Conservation (phyloP, 352 stramenopile genomes). For the Bremia lactucae region DNA sequence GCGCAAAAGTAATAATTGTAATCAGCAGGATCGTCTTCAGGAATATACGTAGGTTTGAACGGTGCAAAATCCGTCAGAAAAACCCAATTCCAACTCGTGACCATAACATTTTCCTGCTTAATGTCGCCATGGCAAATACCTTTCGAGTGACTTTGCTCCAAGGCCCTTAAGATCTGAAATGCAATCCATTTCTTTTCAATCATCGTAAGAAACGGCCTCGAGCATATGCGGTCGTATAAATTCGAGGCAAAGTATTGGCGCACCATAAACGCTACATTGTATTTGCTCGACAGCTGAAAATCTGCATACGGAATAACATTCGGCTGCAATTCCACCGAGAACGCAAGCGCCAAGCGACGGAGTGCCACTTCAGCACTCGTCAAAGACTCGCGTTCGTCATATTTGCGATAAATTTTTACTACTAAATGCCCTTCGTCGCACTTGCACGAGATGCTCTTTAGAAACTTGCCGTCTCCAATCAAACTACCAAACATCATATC, state of each 20-base stretch:
- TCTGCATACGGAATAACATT: conserved; percentile 80
- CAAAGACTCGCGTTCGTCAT: conserved; percentile 62
- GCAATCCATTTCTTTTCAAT: conserved; percentile 97
- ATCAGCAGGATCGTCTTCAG: conserved; percentile 91
- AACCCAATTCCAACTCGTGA: conserved; percentile 97
- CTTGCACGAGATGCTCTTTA: conserved; percentile 85
- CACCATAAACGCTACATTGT: conserved; percentile 88
- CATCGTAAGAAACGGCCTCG: conserved; percentile 89
- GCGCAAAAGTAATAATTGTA: conserved; percentile 93
- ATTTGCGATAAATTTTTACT: conserved; percentile 86
- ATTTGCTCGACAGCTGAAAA: conserved; percentile 67
- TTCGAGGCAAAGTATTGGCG: conserved; percentile 94
- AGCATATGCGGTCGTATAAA: conserved; percentile 93
- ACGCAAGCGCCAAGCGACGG: conserved; percentile 36
- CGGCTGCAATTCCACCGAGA: conserved; percentile 58
- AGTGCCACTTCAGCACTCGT: conserved; percentile 43
- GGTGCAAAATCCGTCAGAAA: conserved; percentile 94
- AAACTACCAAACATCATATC: conserved; percentile 80
- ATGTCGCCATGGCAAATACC: conserved; percentile 95
- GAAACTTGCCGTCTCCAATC: conserved; percentile 85
- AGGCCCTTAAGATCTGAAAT: conserved; percentile 91
- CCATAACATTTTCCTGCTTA: conserved; percentile 96
- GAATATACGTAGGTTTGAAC: conserved; percentile 92
- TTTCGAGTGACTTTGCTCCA: conserved; percentile 89
- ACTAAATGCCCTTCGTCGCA: conserved; percentile 75